Base-by-base conservation (phyloP, 768 basidiomycete genomes). In the Russula griseocarnosa region DNA sequence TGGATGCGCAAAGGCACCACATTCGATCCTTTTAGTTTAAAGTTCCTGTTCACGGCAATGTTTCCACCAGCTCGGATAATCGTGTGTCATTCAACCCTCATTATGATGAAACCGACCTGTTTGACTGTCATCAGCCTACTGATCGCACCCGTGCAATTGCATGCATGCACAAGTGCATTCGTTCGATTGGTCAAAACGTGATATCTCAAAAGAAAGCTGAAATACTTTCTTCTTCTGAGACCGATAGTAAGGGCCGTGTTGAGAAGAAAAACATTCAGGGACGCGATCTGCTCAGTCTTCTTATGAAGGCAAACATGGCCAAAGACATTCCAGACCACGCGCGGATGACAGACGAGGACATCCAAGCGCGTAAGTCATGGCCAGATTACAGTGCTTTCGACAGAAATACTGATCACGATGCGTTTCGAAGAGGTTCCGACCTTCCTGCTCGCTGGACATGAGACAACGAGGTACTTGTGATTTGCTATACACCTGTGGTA, bases 221-320 rank as follows among this genome's bases (percentile, higher is more conserved):
- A 11, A 73, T 79, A 8, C 62, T 68, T 11, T 69, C 71, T 47
- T 65, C 74, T 28, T 71, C 71, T 9, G 73, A 70, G 9, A 52
- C 38, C 14, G 60, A 66, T 53, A 53, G 38, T 11, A 65, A 66
- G n/a, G 66, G 70, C n/a, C 50, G 58, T 47, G 74, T 76, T 11
- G 71, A 77, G 74, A 73, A 76, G 62, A 70, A 72, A n/a, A 69
- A 56, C 13, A 55, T 76, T 11, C 68, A 66, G 0, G 77, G 76
- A 22, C 79, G 83, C 20, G 87, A 88, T 73, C 70, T 90, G 3
- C 74, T 89, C 4, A 83, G 83, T 0, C 69, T 87, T 30, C 75
- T 89, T 4, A 75, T 88, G 49, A 78, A 79, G 62, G 86, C 87
- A 4, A 90, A 89, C 70, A 80, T 85, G 75, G 80, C 83, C 0